Conservation (phyloP, 2,329 filamentous ascomycete genomes). For the Scytalidium sp. region DNA sequence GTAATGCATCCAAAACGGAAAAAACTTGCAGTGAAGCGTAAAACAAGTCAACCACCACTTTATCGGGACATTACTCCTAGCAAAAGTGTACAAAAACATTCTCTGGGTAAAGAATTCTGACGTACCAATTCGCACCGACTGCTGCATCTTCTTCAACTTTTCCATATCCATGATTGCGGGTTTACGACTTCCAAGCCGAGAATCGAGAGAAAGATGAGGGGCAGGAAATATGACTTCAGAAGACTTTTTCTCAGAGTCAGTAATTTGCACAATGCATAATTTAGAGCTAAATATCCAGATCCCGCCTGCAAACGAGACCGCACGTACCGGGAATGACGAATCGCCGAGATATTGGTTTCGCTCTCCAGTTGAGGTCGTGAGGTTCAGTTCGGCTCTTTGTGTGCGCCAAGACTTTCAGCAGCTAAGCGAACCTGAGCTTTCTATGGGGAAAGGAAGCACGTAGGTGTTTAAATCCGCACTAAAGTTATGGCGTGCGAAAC, state of each 20-base stretch:
- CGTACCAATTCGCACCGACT: conserved; percentile 50
- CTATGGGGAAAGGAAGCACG: conserved; percentile 7
- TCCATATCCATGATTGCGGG: conserved; percentile 59
- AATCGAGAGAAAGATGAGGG: conserved; percentile 8
- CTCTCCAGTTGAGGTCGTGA: conserved; percentile 12
- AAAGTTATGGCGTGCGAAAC: too few species aligned
- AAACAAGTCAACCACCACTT: not conserved
- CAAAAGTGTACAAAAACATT: not conserved
- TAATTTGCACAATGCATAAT: conserved; percentile 5
- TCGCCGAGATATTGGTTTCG: conserved; percentile 13
- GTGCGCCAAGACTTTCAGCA: conserved; percentile 20
- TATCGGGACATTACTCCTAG: not conserved
- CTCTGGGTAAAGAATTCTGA: conserved; percentile 5
- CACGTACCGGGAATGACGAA: conserved; percentile 11
- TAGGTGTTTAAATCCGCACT: not conserved
- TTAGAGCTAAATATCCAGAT: not conserved
- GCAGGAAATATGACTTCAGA: conserved; percentile 8
- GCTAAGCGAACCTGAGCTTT: conserved; percentile 15
- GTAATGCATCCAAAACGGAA: not conserved
- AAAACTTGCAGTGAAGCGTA: not conserved
- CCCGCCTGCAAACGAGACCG: not conserved
- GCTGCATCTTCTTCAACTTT: conserved; percentile 65
- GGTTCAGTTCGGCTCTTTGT: conserved; percentile 15
- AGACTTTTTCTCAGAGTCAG: conserved; percentile 7
- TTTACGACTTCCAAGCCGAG: conserved; percentile 22